A percentile compares a stretch with the other conserved stretches of the same genome.
Conservation (phyloP, 148 eudicot species). For the Vaccinium myrtillus region DNA sequence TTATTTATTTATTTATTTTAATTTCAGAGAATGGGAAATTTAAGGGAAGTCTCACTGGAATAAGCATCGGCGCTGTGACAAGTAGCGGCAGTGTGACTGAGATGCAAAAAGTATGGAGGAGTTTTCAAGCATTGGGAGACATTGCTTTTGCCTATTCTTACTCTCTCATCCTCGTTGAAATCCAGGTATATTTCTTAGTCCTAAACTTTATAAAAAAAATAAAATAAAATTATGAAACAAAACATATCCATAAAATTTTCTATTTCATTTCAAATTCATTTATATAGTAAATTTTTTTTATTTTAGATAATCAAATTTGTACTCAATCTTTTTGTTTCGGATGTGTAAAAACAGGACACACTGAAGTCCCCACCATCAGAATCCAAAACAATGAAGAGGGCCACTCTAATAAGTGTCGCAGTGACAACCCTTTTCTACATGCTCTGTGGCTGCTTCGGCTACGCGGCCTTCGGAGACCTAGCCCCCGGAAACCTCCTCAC, state of each 20-base stretch:
- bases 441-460: conserved; percentile 49
- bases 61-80: conserved; percentile 33
- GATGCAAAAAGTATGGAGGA: conserved; percentile 40
- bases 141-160: conserved; percentile 50
- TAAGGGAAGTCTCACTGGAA: conserved; percentile 41
- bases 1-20: not conserved
- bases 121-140: conserved; percentile 45
- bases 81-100: conserved; percentile 30
- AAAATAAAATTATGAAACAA: not conserved
- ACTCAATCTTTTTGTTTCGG: not conserved
- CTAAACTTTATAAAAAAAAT: not conserved
- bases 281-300: too few relatives aligned
- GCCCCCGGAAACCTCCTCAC: conserved; percentile 51
- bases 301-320: not conserved
- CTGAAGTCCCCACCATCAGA: conserved; percentile 49
- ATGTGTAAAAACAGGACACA: conserved; percentile 32
- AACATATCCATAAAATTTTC: too few relatives aligned
- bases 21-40: conserved; percentile 28
- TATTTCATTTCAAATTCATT: too few relatives aligned
- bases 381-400: conserved; percentile 43
- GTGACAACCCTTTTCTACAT: conserved; percentile 48
- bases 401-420: conserved; percentile 32
- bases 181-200: conserved; percentile 29
- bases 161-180: conserved; percentile 43
- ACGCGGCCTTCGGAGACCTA: conserved; percentile 44